These are phyloP conservation scores for Achlya hypogyna DNA, from an alignment of 352 stramenopile species.

Conservation along the genomic window DNA sequence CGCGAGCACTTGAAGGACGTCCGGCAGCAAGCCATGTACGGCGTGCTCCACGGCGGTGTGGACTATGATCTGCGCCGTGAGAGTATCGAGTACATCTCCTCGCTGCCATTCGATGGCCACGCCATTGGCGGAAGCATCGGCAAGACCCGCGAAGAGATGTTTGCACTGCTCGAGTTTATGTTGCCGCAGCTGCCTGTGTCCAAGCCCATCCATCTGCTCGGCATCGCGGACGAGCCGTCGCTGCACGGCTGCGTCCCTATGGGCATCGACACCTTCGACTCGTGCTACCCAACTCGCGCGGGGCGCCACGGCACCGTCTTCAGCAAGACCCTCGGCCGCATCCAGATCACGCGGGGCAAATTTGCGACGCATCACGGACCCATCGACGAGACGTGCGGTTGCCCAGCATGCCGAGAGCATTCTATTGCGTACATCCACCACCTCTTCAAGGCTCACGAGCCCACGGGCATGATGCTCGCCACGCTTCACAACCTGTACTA, in stretches of 20 bases:
- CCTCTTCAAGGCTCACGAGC: slow-evolving; percentile 73
- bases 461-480: slow-evolving; percentile 37
- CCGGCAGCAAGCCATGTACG: slow-evolving; percentile 72
- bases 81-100: slow-evolving; percentile 62
- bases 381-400: slow-evolving; percentile 52
- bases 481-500: slow-evolving; percentile 70
- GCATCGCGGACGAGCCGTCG: slow-evolving; percentile 69
- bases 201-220: slow-evolving; percentile 67
- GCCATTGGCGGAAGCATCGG: slow-evolving; percentile 63
- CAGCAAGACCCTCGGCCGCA: slow-evolving; percentile 28
- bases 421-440: slow-evolving; percentile 59
- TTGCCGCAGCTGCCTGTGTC: slow-evolving; percentile 53
- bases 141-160: slow-evolving; percentile 55
- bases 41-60: slow-evolving; percentile 77
- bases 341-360: slow-evolving; percentile 43
- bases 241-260: slow-evolving; percentile 41
- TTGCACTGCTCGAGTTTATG: slow-evolving; percentile 54
- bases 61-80: slow-evolving; percentile 60
- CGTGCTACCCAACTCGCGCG: slow-evolving; percentile 68
- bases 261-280: slow-evolving; percentile 76
- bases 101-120: slow-evolving; percentile 68
- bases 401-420: slow-evolving; percentile 46
- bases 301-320: slow-evolving; percentile 60
- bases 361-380: slow-evolving; percentile 37
- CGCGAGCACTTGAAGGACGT: slow-evolving; percentile 38